Evolutionary conservation across 345 rosid genomes (phyloP), one percentile per base, ranked within the genome.

Genomic region (Aquilaria malaccensis): DNA sequence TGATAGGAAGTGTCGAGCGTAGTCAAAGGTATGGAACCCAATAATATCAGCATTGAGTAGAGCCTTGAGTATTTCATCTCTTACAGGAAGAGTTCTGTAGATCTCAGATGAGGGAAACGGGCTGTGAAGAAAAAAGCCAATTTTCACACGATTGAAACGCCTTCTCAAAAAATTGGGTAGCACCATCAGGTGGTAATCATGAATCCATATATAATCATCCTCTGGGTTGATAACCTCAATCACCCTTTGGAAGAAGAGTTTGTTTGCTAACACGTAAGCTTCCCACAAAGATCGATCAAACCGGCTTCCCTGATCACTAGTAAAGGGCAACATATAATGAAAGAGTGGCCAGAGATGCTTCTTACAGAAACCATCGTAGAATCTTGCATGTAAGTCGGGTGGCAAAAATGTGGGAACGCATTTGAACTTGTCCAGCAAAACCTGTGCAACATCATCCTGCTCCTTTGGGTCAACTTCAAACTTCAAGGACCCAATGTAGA

Each of bases 361-460:
- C 77, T 75, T 79, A 66, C 83, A 79, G 69, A 79, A 79, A n/a
- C 83, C 83, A 57, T 79, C 68, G 30, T 79, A 72, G 58, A 75
- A 79, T 55, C 62, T 79, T 29, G 57, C 58, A 9, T 48, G 61
- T 13, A 75, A 57, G 41, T 72, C 83, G 7, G 80, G 68, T 9
- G 80, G 80, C 51, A 79, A 68, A 65, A 78, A 78, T 30, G 79
- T 61, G 49, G 82, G 79, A 22, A 78, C 79, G 41, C 82, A 78
- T 33, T 66, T 78, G 15, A 74, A 78, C 15, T 69, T 69, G 54
- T 75, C 77, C 41, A 74, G 48, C 64, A 78, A 54, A 30, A 45
- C 55, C 55, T 64, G 71, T 15, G 80, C 60, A 30, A 79, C 80
- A 12, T 79, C 77, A 11, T 79, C 83, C 51, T 79, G 76, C 45